These are phyloP conservation scores for Dryas drummondii DNA, from an alignment of 306 rosid genomes.

Conservation along the genomic window DNA sequence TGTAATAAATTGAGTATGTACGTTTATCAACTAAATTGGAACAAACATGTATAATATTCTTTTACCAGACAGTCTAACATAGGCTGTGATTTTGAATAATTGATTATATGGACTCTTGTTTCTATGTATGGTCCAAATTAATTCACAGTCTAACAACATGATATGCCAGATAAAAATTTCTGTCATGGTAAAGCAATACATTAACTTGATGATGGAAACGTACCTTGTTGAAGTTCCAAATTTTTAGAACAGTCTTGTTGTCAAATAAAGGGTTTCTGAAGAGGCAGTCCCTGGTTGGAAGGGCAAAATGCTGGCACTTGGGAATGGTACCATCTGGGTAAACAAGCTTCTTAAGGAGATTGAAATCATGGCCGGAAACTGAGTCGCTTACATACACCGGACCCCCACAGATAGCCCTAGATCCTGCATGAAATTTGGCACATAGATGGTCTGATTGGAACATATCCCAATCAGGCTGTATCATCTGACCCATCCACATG, in stretches of 20 bases:
- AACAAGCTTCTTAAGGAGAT: constrained; percentile 71
- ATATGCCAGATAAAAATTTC: too few relatives aligned
- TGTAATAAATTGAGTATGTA: not conserved
- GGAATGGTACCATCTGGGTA: constrained; percentile 81
- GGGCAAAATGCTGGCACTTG: constrained; percentile 65
- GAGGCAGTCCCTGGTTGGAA: constrained; percentile 87
- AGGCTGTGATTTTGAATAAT: too few relatives aligned
- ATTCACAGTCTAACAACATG: too few relatives aligned
- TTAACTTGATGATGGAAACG: too few relatives aligned
- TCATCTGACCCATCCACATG: constrained; percentile 93
- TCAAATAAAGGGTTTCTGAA: constrained; percentile 81
- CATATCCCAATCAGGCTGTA: constrained; percentile 97
- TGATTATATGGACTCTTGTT: too few relatives aligned
- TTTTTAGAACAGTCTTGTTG: constrained; percentile 60
- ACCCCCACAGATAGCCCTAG: constrained; percentile 84
- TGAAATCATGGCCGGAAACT: constrained; percentile 72
- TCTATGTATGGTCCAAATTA: too few relatives aligned
- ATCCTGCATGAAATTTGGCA: constrained; percentile 85
- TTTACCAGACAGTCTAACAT: too few relatives aligned
- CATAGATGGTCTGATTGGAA: constrained; percentile 81
- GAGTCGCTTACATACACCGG: constrained; percentile 76
- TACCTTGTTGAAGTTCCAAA: constrained; percentile 90
- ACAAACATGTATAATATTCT: not conserved
- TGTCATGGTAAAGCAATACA: too few relatives aligned
- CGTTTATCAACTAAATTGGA: not conserved